A percentile compares a stretch with the other conserved stretches of the same genome.
These are phyloP conservation scores for Candida railenensis DNA, from an alignment of 805 yeast genomes.

Conservation along the genomic window DNA sequence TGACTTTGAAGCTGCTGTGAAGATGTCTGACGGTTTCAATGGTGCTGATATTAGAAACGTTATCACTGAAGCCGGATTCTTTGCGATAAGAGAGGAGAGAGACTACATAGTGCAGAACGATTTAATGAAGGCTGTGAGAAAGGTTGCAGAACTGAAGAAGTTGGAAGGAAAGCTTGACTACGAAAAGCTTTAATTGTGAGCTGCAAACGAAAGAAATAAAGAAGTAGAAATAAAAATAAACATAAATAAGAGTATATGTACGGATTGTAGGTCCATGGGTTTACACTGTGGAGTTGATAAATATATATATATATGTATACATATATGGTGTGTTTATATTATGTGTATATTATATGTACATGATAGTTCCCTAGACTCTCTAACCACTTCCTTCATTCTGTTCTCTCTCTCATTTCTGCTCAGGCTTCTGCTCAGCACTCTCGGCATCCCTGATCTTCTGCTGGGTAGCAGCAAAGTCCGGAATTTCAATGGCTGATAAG, in stretches of 20 bases:
- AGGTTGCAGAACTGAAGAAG: slow-evolving; percentile 95
- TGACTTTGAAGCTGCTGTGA: slow-evolving; percentile 95
- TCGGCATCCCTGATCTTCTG: slow-evolving; percentile 13
- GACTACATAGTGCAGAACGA: slow-evolving; percentile 92
- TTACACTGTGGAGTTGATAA: not conserved
- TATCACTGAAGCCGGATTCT: slow-evolving; percentile 97
- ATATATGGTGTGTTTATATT: too few species aligned
- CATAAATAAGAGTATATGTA: not conserved
- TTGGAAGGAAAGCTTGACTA: slow-evolving; percentile 95
- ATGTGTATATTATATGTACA: too few species aligned
- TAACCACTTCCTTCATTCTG: too few species aligned
- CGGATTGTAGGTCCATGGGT: not conserved
- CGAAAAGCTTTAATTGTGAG: slow-evolving; percentile 76
- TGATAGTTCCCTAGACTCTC: too few species aligned
- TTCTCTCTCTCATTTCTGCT: not conserved
- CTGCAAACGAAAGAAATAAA: too few species aligned
- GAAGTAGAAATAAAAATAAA: too few species aligned
- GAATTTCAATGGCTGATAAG: slow-evolving; percentile 26
- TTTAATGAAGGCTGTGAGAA: slow-evolving; percentile 96
- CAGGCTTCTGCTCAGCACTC: not conserved
- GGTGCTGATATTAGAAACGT: slow-evolving; percentile 98
- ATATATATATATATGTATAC: too few species aligned
- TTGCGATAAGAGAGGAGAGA: slow-evolving; percentile 96
- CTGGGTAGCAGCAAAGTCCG: slow-evolving; percentile 31
- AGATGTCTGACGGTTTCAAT: slow-evolving; percentile 98